phyloP scores from a whole-genome alignment of 805 yeast species.

The Cyberlindnera misumaiensis region DNA sequence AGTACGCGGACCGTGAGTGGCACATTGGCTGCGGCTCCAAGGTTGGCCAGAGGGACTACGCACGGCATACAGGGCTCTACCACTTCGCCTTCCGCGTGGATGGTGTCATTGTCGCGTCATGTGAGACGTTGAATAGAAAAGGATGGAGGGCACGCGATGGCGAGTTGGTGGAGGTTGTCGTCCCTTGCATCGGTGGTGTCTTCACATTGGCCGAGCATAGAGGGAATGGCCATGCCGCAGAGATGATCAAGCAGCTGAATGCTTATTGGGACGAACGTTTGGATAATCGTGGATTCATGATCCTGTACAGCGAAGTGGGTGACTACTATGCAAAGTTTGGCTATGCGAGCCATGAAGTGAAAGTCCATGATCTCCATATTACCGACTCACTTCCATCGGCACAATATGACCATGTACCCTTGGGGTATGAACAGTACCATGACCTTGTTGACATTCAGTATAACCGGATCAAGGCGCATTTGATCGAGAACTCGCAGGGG shows the following conservation, averaged over 20 bases:
- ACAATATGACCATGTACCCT: slow-evolving; percentile 10
- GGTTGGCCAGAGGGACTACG: slow-evolving; percentile 18
- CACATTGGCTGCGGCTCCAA: slow-evolving; percentile 23
- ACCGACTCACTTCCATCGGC: neutral
- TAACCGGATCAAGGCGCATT: slow-evolving; percentile 12
- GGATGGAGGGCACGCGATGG: slow-evolving; percentile 27
- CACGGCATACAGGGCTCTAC: slow-evolving; percentile 25
- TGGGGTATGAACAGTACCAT: slow-evolving; percentile 27
- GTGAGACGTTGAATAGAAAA: slow-evolving; percentile 34
- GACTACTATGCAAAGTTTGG: slow-evolving; percentile 61
- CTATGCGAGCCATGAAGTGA: slow-evolving; percentile 36
- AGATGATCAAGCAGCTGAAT: slow-evolving; percentile 36
- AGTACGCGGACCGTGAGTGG: slow-evolving; percentile 32
- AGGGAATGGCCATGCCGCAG: slow-evolving; percentile 47
- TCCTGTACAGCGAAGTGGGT: slow-evolving; percentile 70
- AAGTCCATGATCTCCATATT: slow-evolving; percentile 26
- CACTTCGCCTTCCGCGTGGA: slow-evolving; percentile 29
- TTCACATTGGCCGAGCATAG: slow-evolving; percentile 43
- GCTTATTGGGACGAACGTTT: slow-evolving; percentile 28
- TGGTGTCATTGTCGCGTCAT: slow-evolving; percentile 30
- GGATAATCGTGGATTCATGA: slow-evolving; percentile 27
- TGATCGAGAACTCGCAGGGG: slow-evolving; percentile 19
- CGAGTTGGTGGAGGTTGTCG: slow-evolving; percentile 23
- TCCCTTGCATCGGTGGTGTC: slow-evolving; percentile 53
- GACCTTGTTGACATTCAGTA: slow-evolving; percentile 25